Evolutionary conservation across 2,329 filamentous ascomycete genomes (phyloP).

Genomic region (Stemphylium vesicarium): DNA sequence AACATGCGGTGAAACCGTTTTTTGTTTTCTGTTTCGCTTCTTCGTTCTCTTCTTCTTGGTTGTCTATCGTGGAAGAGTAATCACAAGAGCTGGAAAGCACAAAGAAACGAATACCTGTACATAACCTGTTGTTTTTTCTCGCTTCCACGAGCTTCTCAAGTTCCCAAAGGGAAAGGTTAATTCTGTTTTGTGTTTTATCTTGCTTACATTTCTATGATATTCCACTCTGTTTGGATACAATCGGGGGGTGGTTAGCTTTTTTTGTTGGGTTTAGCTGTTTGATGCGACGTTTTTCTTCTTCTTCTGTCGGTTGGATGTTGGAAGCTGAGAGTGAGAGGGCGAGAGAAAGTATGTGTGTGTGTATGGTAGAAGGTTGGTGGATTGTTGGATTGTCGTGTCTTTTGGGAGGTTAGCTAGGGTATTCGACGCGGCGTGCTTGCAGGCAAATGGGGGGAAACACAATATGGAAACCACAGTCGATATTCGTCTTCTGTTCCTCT

Average conservation of each 20-base stretch:
- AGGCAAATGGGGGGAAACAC: too few relatives aligned
- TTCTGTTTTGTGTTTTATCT: slow-evolving; percentile 3
- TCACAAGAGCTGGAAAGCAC: background rate
- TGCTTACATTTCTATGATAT: slow-evolving; percentile 27
- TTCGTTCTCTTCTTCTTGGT: slow-evolving; percentile 3
- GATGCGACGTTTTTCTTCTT: background rate
- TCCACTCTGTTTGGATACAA: slow-evolving; percentile 12
- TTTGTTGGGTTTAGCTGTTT: background rate
- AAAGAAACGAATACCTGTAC: slow-evolving; percentile 18
- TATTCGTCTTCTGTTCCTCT: too few relatives aligned
- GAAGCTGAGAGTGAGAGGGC: background rate
- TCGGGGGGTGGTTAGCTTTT: background rate
- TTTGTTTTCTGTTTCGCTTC: slow-evolving; percentile 7
- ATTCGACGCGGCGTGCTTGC: too few relatives aligned
- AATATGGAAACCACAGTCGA: too few relatives aligned
- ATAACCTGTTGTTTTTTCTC: slow-evolving; percentile 14
- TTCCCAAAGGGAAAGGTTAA: slow-evolving; percentile 11
- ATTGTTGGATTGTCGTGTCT: background rate
- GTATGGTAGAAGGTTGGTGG: background rate
- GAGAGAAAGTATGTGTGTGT: background rate
- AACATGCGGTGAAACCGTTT: slow-evolving; percentile 11
- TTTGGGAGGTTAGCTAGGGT: background rate
- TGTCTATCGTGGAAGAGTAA: slow-evolving; percentile 5
- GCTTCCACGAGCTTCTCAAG: background rate
- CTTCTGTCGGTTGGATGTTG: background rate